A percentile compares a stretch with the other conserved stretches of the same genome.
These are phyloP conservation scores for Calcarisporium arbuscula DNA, from an alignment of 2,329 filamentous ascomycete species.

Conservation along the genomic window DNA sequence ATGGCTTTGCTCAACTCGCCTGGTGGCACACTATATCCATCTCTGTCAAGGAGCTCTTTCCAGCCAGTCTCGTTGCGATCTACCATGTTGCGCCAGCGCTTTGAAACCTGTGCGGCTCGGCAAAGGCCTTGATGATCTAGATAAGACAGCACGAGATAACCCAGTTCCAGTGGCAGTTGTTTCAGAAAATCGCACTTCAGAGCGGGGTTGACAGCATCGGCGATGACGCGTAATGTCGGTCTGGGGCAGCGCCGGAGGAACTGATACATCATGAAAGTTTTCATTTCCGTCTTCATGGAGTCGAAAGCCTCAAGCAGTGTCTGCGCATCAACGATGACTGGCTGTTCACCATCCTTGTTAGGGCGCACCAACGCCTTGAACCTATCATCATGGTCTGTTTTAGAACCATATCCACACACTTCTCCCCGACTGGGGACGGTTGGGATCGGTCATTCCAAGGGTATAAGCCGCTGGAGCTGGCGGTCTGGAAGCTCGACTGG, in stretches of 20 bases:
- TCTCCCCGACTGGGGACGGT: too few relatives aligned
- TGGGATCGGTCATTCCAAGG: slow-evolving; percentile 37
- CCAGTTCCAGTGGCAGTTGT: slow-evolving; percentile 77
- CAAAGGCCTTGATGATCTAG: slow-evolving; percentile 83
- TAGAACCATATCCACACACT: too few relatives aligned
- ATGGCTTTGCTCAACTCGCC: slow-evolving; percentile 85
- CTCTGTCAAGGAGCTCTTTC: slow-evolving; percentile 83
- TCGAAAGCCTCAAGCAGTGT: slow-evolving; percentile 86
- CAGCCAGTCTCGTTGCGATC: slow-evolving; percentile 93
- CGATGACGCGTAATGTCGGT: slow-evolving; percentile 81
- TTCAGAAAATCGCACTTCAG: slow-evolving; percentile 90
- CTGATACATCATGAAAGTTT: slow-evolving; percentile 96
- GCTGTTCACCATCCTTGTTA: slow-evolving; percentile 12
- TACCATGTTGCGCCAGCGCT: slow-evolving; percentile 83
- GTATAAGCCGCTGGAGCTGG: slow-evolving; percentile 18
- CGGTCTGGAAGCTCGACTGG: slow-evolving; percentile 24
- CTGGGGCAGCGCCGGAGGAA: slow-evolving; percentile 82
- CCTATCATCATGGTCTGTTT: too few relatives aligned
- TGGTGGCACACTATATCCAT: slow-evolving; percentile 71
- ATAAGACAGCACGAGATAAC: slow-evolving; percentile 80
- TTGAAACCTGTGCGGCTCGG: slow-evolving; percentile 86
- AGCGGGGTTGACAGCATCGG: slow-evolving; percentile 85
- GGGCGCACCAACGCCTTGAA: too few relatives aligned
- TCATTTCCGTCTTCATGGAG: slow-evolving; percentile 82
- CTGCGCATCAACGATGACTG: slow-evolving; percentile 68